Evolutionary conservation across 2,329 filamentous ascomycete genomes (phyloP).

Genomic region (Fusarium sororula): DNA sequence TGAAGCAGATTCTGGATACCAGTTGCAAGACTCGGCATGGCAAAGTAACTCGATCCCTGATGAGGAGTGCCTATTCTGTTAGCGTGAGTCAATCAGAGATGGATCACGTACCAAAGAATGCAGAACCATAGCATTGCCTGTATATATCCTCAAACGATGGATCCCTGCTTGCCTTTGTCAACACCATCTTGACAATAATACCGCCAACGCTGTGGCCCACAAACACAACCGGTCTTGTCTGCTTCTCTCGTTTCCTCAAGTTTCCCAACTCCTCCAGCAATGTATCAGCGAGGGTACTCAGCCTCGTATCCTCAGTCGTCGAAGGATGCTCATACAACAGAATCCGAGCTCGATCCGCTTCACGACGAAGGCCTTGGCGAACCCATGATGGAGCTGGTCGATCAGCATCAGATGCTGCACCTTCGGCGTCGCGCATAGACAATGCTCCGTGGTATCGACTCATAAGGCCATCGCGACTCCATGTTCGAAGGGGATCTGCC

Average conservation of each 20-base stretch:
- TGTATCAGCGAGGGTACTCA: slow-evolving; percentile 57
- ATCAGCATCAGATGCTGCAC: slow-evolving; percentile 23
- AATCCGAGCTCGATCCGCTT: slow-evolving; percentile 58
- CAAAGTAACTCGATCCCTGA: slow-evolving; percentile 70
- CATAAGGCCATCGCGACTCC: slow-evolving; percentile 60
- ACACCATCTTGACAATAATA: slow-evolving; percentile 65
- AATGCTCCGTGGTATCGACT: slow-evolving; percentile 57
- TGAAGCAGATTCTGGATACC: slow-evolving; percentile 64
- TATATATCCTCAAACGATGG: slow-evolving; percentile 55
- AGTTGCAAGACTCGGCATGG: slow-evolving; percentile 63
- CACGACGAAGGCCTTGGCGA: slow-evolving; percentile 60
- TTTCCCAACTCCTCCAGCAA: slow-evolving; percentile 55
- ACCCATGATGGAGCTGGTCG: slow-evolving; percentile 58
- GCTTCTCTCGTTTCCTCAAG: slow-evolving; percentile 47
- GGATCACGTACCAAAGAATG: slow-evolving; percentile 62
- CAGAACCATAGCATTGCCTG: slow-evolving; percentile 67
- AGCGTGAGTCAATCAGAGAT: not conserved
- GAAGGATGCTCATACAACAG: slow-evolving; percentile 62
- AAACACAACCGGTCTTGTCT: slow-evolving; percentile 64
- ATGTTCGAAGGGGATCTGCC: slow-evolving; percentile 61
- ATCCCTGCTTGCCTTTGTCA: slow-evolving; percentile 57
- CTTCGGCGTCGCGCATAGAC: slow-evolving; percentile 51
- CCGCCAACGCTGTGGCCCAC: slow-evolving; percentile 70
- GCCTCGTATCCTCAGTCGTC: slow-evolving; percentile 49
- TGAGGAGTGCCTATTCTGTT: slow-evolving; percentile 62